These are phyloP conservation scores for Coemansia reversa DNA, from an alignment of 192 early-diverging fungal genomes.

Conservation along the genomic window DNA sequence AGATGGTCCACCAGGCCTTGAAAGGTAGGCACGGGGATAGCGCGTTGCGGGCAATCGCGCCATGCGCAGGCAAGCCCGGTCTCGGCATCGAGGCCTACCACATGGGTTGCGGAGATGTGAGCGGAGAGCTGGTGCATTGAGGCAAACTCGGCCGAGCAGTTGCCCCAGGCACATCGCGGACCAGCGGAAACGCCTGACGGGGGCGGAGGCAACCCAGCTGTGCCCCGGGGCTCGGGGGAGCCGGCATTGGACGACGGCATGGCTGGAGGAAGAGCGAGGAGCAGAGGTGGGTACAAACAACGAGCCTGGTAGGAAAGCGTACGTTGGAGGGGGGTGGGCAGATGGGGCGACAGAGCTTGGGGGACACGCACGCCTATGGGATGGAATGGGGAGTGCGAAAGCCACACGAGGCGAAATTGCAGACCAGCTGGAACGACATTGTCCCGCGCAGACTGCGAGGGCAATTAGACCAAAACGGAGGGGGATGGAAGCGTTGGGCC, in stretches of 20 bases:
- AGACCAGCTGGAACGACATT: constrained; percentile 4
- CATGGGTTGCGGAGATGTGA: constrained; percentile 32
- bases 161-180: constrained; percentile 64
- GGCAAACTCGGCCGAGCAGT: constrained; percentile 47
- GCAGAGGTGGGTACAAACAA: too few species aligned
- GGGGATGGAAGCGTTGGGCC: not conserved
- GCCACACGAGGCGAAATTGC: constrained; percentile 2
- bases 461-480: constrained; percentile 24
- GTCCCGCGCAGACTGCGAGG: constrained; percentile 8
- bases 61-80: constrained; percentile 20
- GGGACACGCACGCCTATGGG: not conserved
- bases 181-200: not conserved
- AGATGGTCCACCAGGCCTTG: constrained; percentile 63
- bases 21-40: constrained; percentile 57
- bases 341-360: too few species aligned
- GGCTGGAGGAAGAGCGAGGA: too few species aligned
- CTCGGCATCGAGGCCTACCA: constrained; percentile 14
- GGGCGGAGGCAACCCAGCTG: not conserved
- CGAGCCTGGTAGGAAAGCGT: too few species aligned
- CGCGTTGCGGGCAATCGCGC: constrained; percentile 20
- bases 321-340: too few species aligned
- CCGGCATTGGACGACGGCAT: not conserved
- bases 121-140: constrained; percentile 23
- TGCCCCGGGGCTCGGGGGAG: not conserved
- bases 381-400: constrained; percentile 5